These are phyloP conservation scores for Wickerhamiella sergipiensis DNA, from an alignment of 805 yeast genomes.

Conservation along the genomic window DNA sequence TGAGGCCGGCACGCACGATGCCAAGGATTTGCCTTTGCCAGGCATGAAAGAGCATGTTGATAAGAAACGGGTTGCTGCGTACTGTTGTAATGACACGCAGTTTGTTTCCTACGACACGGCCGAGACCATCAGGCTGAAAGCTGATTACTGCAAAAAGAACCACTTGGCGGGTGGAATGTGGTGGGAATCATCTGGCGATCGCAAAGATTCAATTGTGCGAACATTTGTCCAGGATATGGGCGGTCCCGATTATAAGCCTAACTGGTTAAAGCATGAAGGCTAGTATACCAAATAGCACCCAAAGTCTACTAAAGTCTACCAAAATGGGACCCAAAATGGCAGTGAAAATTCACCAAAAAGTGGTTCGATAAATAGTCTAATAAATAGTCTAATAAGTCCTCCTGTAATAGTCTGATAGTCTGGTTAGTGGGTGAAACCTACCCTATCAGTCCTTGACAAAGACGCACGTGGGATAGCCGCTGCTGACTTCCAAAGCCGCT, in stretches of 20 bases:
- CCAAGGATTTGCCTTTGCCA: conserved; percentile 38
- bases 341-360: no score
- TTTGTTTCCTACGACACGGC: conserved; percentile 57
- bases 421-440: no score
- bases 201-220: conserved; percentile 16
- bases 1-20: conserved; percentile 40
- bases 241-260: neutral
- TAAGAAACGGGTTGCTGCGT: conserved; percentile 38
- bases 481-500: neutral
- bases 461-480: neutral
- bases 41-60: conserved; percentile 40
- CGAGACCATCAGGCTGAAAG: conserved; percentile 41
- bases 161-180: conserved; percentile 76
- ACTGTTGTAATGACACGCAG: conserved; percentile 31
- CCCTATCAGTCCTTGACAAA: neutral
- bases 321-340: no score
- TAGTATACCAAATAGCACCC: neutral
- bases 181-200: conserved; percentile 89
- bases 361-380: no score
- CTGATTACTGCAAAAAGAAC: conserved; percentile 35
- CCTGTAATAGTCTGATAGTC: no score
- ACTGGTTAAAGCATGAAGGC: neutral
- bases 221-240: conserved; percentile 7
- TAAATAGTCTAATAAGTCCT: no score
- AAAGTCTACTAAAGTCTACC: no score